Evolutionary conservation across 257 asterid species (phyloP).

Genomic region (Haberlea rhodopensis): DNA sequence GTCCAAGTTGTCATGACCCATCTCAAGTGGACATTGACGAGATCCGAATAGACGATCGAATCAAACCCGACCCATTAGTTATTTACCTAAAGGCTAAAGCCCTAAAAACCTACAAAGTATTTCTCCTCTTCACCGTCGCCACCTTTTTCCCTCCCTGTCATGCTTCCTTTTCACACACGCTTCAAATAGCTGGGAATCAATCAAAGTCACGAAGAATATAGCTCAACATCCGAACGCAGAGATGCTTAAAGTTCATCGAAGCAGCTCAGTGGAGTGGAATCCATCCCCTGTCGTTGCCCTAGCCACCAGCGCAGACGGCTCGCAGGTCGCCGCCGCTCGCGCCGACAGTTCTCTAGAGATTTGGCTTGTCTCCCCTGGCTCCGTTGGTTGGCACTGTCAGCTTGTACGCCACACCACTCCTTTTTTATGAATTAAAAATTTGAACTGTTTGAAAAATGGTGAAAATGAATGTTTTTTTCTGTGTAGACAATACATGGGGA

Average conservation of each 20-base stretch:
- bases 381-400: constrained; percentile 99
- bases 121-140: constrained; percentile 20
- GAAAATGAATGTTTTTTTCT: constrained; percentile 21
- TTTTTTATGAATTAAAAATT: background rate
- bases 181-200: background rate
- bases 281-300: constrained; percentile 85
- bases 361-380: constrained; percentile 99
- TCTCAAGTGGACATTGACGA: no score
- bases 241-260: constrained; percentile 53
- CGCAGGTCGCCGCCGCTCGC: constrained; percentile 96
- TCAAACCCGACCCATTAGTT: background rate
- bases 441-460: background rate
- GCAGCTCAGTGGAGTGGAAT: constrained; percentile 76
- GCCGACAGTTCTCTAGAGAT: constrained; percentile 86
- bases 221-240: constrained; percentile 6
- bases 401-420: constrained; percentile 50
- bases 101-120: constrained; percentile 30
- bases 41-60: background rate
- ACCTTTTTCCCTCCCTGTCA: constrained; percentile 14
- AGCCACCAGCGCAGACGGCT: constrained; percentile 86
- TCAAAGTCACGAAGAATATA: constrained; percentile 11
- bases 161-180: constrained; percentile 17
- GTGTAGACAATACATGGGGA: constrained; percentile 86
- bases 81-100: constrained; percentile 29
- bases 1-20: no score